Evolutionary conservation across 805 yeast species (phyloP), one percentile per base, ranked within the genome.

Genomic region (Candida boleticola): DNA sequence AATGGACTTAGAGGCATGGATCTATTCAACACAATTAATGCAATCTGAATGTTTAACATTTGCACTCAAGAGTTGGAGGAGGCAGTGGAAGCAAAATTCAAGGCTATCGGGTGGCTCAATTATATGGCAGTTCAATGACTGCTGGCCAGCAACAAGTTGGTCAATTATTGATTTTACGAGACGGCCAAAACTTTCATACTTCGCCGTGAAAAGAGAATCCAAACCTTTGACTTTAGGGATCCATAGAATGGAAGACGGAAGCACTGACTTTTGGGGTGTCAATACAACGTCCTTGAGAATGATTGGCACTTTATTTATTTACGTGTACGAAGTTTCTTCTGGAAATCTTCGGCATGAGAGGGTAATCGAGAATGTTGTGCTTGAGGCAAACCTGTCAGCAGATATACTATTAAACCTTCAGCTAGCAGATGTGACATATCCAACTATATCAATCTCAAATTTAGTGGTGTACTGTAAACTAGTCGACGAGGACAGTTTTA

Each of bases 141-240:
- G 77, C 43, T 74, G 78, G 75, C 80, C 80, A 1, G 73, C 64
- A 2, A 65, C 78, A 1, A 62, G 72, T n/a, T 76, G 81, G 80
- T 58, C 79, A 1, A 54, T 75, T 22, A 59, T 66, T 16, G 81
- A 76, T 48, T 66, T 51, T 43, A 68, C 57, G 41, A 52, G 51
- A 30, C 52, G 69, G 21, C 77, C 76, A 5, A 76, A 76, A 50
- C 49, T 76, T 42, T 74, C 71, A 0, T 76, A 67, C 50, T 76
- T 69, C 48, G 68, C 77, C 1, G 59, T 74, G 25, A 73, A 71
- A 49, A 61, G 80, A 47, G 76, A 71, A 44, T 54, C 63, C 41
- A 36, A 51, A n/a, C 52, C 64, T 9, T 44, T 64, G 4, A 55
- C 52, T 19, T 40, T 68, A 4, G 77, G 75, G 3, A 54, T 67